Conservation (phyloP, 1,284 basidiomycete genomes). For the Lignosus rhinocerotis region DNA sequence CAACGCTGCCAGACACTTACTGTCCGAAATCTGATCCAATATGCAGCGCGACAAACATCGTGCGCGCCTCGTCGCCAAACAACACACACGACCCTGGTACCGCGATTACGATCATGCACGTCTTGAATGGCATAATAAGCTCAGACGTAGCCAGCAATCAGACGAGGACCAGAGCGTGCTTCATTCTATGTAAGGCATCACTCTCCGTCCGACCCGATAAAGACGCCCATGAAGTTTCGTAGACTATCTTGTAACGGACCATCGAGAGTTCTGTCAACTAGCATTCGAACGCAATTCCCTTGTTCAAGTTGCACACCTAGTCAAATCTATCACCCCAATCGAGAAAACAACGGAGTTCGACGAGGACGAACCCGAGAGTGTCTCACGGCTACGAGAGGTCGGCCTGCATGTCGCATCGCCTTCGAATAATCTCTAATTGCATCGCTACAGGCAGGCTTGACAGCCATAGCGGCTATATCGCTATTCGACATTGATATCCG, state of each 20-base stretch:
- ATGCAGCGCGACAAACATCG: constrained; percentile 55
- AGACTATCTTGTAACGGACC: constrained; percentile 76
- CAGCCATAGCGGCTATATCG: constrained; percentile 67
- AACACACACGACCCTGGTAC: constrained; percentile 41
- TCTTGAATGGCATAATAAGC: constrained; percentile 58
- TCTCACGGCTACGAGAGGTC: constrained; percentile 66
- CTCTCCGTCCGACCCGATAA: neutral
- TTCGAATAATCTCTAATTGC: neutral
- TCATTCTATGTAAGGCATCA: constrained; percentile 58
- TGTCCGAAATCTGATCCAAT: neutral
- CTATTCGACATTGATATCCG: constrained; percentile 74
- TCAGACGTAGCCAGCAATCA: constrained; percentile 42
- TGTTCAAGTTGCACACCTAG: constrained; percentile 46
- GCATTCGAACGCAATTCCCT: constrained; percentile 67
- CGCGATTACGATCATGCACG: constrained; percentile 58
- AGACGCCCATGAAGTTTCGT: neutral
- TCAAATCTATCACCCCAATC: constrained; percentile 53
- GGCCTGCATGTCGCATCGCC: constrained; percentile 11
- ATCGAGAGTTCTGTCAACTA: constrained; percentile 61
- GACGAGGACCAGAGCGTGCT: constrained; percentile 63
- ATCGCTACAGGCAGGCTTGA: constrained; percentile 59
- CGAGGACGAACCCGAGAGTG: constrained; percentile 64
- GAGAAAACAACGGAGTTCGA: constrained; percentile 44
- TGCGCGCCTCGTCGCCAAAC: constrained; percentile 43
- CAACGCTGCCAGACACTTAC: neutral